Evolutionary conservation across 176 grass and related monocot genomes (phyloP), one percentile per base, ranked within the genome.

Genomic region (Poa annua): DNA sequence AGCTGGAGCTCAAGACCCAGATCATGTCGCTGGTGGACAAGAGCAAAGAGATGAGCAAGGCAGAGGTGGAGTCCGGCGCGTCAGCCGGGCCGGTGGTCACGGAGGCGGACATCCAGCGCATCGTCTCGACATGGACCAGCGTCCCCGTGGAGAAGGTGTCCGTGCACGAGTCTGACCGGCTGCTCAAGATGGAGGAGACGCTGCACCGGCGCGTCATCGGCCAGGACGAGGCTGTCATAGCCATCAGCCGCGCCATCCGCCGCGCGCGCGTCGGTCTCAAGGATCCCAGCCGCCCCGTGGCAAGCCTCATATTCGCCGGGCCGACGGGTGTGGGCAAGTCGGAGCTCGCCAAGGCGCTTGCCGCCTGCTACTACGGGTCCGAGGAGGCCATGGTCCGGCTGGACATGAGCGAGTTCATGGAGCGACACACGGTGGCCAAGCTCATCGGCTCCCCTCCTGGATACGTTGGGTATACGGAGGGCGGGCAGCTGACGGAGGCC

Each of bases 391-490:
- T 97, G 94, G 89, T 92, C 80, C 83, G 92, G 24, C 92, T 97
- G 66, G 94, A 97, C 80, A 97, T 97, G 94, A 97, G 92, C 66
- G 92, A 97, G 64, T 97, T 97, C 81, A 97, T 94, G 94, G 94
- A 97, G 84, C 73, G 94, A 35, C 92, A 97, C 77, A 94, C 94
- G 5, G 94, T 97, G 14, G 94, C 94, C 77, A 97, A 94, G 75
- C 80, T 97, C 71, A 97, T 97, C 1, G 94, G 94, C 45, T 97
- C 94, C 44, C 94, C 94, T 24, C 94, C 94, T 33, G 94, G 94
- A 25, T 97, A 97, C 76, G 94, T 97, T 3, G 94, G 94, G 16
- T 97, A 97, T 86, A 94, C 92, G 1, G 94, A 97, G 85, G 94
- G 94, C 53, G 94, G 94, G 6, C 94, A 97, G 74, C 88, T 97